Conservation (phyloP, 2,329 filamentous ascomycete species). For the Rutstroemia sp. region DNA sequence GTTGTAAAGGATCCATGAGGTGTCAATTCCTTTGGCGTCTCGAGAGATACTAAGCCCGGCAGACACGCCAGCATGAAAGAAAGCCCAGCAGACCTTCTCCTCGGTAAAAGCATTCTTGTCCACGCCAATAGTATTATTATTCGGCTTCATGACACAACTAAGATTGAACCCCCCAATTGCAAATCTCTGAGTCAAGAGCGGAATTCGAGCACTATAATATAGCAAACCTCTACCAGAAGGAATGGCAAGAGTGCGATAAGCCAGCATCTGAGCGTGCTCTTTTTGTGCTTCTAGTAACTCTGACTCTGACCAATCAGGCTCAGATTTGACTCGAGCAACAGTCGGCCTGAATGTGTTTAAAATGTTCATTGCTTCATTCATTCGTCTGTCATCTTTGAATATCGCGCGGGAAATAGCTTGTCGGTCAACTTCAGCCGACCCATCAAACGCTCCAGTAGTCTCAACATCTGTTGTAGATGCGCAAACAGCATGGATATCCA, state of each 20-base stretch:
- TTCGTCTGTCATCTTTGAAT: conserved; percentile 84
- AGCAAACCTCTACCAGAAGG: conserved; percentile 81
- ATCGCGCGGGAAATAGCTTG: conserved; percentile 77
- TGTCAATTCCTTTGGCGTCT: conserved; percentile 88
- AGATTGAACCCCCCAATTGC: conserved; percentile 86
- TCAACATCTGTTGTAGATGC: conserved; percentile 51
- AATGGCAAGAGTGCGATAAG: conserved; percentile 80
- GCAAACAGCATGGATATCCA: conserved; percentile 76
- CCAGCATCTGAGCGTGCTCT: conserved; percentile 77
- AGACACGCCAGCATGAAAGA: conserved; percentile 95
- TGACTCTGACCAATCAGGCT: conserved; percentile 75
- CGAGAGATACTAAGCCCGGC: conserved; percentile 86
- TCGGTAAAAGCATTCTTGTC: conserved; percentile 84
- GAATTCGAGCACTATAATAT: conserved; percentile 79
- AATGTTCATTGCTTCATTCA: conserved; percentile 76
- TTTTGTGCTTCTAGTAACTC: conserved; percentile 90
- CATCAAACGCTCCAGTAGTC: conserved; percentile 57
- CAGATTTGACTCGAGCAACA: conserved; percentile 66
- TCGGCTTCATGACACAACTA: conserved; percentile 84
- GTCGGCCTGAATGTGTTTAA: conserved; percentile 81
- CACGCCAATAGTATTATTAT: conserved; percentile 86
- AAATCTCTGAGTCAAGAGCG: conserved; percentile 87
- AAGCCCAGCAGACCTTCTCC: conserved; percentile 97
- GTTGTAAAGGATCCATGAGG: conserved; percentile 98
- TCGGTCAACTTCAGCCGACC: conserved; percentile 75